phyloP scores from a whole-genome alignment of 192 early-diverging fungal genomes.

The Coemansia guatemalensis region DNA sequence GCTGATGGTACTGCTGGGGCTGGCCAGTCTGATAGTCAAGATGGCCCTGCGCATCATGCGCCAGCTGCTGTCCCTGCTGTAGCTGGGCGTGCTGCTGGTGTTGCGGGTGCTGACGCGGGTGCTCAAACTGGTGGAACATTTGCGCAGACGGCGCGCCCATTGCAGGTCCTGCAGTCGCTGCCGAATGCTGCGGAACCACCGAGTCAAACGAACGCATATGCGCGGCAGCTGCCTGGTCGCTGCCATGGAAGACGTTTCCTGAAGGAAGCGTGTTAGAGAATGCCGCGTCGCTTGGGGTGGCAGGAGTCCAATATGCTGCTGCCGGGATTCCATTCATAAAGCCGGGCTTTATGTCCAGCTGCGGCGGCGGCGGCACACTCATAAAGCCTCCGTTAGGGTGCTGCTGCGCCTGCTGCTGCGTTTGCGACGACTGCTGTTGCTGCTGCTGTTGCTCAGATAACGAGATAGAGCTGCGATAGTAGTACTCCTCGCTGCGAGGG shows the following conservation, averaged over 20 bases:
- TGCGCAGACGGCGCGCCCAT: constrained; percentile 32
- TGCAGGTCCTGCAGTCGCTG: constrained; percentile 19
- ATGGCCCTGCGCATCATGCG: constrained; percentile 25
- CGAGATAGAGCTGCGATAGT: constrained; percentile 19
- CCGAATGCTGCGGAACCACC: constrained; percentile 29
- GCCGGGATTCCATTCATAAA: constrained; percentile 31
- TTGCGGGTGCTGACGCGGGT: constrained; percentile 34
- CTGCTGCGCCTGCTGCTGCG: constrained; percentile 22
- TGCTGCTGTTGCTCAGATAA: constrained; percentile 24
- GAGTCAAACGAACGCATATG: constrained; percentile 50
- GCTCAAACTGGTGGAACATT: constrained; percentile 47
- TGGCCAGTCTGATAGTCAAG: constrained; percentile 28
- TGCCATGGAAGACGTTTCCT: constrained; percentile 39
- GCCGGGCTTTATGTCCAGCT: constrained; percentile 47
- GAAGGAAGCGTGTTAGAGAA: constrained; percentile 48
- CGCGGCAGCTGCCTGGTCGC: constrained; percentile 33
- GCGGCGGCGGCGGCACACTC: constrained; percentile 26
- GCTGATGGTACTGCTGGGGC: constrained; percentile 35
- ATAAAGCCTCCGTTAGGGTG: constrained; percentile 41
- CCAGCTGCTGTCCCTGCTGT: constrained; percentile 13
- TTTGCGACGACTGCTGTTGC: constrained; percentile 8
- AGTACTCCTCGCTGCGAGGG: constrained; percentile 33
- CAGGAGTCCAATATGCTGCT: constrained; percentile 46
- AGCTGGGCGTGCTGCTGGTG: constrained; percentile 15
- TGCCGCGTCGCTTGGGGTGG: constrained; percentile 47